These are phyloP conservation scores for Aspergillus tanneri DNA, from an alignment of 2,329 filamentous ascomycete species.

Conservation along the genomic window DNA sequence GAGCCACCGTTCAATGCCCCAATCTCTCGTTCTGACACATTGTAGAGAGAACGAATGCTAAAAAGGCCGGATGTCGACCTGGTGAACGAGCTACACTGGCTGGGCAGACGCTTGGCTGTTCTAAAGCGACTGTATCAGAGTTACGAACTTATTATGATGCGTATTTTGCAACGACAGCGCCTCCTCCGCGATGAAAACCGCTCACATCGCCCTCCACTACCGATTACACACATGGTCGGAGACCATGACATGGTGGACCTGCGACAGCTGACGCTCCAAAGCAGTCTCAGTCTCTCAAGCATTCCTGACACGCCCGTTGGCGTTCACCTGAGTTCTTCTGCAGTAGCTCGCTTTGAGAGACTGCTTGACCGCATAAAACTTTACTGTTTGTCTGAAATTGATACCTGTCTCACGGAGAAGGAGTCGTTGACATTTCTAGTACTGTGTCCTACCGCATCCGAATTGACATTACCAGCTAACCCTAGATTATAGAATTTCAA, in stretches of 20 bases:
- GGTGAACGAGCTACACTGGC: constrained; percentile 56
- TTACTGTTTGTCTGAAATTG: constrained; percentile 63
- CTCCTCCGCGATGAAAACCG: constrained; percentile 38
- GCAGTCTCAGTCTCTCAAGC: constrained; percentile 22
- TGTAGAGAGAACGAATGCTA: constrained; percentile 56
- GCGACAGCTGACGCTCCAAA: constrained; percentile 29
- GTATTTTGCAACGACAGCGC: constrained; percentile 56
- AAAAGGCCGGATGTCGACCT: constrained; percentile 46
- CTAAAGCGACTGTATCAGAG: constrained; percentile 62
- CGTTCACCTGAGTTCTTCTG: constrained; percentile 46
- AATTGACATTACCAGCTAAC: constrained; percentile 8
- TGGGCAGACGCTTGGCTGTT: constrained; percentile 61
- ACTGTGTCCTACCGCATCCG: constrained; percentile 22
- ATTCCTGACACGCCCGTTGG: constrained; percentile 34
- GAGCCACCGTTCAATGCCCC: constrained; percentile 6
- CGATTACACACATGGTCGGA: constrained; percentile 22
- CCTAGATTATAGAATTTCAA: constrained; percentile 67
- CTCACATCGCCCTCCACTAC: constrained; percentile 18
- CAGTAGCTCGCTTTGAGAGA: constrained; percentile 59
- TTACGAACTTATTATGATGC: constrained; percentile 62
- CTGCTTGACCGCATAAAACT: constrained; percentile 61
- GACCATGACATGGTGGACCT: constrained; percentile 43
- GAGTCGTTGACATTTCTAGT: constrained; percentile 68
- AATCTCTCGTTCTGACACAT: constrained; percentile 9
- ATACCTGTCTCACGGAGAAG: constrained; percentile 67